Evolutionary conservation across 2,329 filamentous ascomycete species (phyloP).

Genomic region (Talaromyces sp.): DNA sequence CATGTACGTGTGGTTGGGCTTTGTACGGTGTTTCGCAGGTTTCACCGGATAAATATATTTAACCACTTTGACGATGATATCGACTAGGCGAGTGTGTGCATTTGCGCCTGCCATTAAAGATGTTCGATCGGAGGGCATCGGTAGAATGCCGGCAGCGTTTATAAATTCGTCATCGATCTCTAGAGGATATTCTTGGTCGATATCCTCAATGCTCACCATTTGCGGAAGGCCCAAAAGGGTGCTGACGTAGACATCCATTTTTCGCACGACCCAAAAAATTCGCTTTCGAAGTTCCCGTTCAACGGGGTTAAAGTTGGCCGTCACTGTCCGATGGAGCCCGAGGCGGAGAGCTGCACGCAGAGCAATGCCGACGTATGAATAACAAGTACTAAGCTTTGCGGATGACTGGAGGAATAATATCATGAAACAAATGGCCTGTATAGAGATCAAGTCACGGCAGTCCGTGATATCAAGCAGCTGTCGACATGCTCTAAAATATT

Average conservation of each 20-base stretch:
- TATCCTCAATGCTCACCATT: constrained; percentile 46
- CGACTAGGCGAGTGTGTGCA: constrained; percentile 53
- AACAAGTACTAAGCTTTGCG: constrained; percentile 72
- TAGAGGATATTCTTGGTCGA: constrained; percentile 44
- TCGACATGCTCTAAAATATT: constrained; percentile 67
- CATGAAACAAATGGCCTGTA: constrained; percentile 74
- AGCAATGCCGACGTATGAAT: constrained; percentile 73
- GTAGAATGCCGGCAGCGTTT: constrained; percentile 39
- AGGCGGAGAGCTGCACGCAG: constrained; percentile 70
- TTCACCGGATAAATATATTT: constrained; percentile 61
- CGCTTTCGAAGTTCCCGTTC: constrained; percentile 69
- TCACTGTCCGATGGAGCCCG: constrained; percentile 68
- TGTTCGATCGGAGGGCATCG: constrained; percentile 51
- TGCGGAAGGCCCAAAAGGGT: constrained; percentile 44
- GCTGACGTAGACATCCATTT: constrained; percentile 48
- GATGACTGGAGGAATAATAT: constrained; percentile 76
- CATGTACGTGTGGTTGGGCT: constrained; percentile 51
- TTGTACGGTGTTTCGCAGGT: constrained; percentile 36
- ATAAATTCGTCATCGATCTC: constrained; percentile 45
- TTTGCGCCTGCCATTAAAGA: constrained; percentile 57
- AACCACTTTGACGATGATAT: constrained; percentile 57
- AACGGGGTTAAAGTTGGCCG: constrained; percentile 64
- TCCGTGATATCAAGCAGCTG: constrained; percentile 56
- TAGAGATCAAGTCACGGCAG: constrained; percentile 66
- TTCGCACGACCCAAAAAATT: constrained; percentile 49